A percentile compares a stretch with the other conserved stretches of the same genome.
Conservation (phyloP, 2,329 filamentous ascomycete species). For the Curvularia eragrostidis region DNA sequence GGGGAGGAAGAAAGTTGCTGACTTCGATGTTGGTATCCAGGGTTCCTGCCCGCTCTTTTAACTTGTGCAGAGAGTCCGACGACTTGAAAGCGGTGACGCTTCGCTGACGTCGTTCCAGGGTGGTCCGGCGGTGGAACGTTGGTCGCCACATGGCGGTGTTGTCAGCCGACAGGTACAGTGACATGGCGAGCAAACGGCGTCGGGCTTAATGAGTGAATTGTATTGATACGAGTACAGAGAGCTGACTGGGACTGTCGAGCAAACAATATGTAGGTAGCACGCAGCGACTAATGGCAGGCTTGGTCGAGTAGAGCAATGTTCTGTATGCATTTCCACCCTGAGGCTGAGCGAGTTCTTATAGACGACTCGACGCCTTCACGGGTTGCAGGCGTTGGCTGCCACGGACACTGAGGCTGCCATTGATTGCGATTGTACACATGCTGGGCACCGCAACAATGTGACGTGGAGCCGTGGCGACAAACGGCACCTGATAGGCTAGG, state of each 20-base stretch:
- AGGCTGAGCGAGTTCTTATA: conserved; percentile 14
- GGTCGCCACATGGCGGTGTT: conserved; percentile 5
- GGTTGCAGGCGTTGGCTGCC: conserved; percentile 8
- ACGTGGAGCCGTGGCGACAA: conserved; percentile 17
- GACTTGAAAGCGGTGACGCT: conserved; percentile 14
- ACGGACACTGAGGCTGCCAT: conserved; percentile 11
- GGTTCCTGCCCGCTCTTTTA: conserved; percentile 16
- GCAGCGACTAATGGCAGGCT: not conserved
- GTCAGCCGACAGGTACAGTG: conserved; percentile 5
- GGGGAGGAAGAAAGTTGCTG: not conserved
- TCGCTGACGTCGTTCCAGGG: conserved; percentile 11
- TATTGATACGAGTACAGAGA: not conserved
- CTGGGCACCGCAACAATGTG: conserved; percentile 11
- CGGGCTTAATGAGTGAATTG: not conserved
- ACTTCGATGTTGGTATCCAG: conserved; percentile 12
- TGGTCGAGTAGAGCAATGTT: not conserved
- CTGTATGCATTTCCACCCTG: not conserved
- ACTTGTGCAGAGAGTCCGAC: conserved; percentile 7
- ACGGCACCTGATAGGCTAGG: conserved; percentile 5
- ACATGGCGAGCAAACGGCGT: conserved; percentile 4
- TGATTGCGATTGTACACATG: conserved; percentile 15
- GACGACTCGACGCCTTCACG: conserved; percentile 7
- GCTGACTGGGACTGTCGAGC: not conserved
- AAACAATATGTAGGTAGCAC: not conserved
- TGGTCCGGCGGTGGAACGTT: conserved; percentile 8